A percentile compares a stretch with the other conserved stretches of the same genome.
Evolutionary conservation across 495 filamentous ascomycete species (phyloP).

Genomic region (Neurospora tetrasperma): DNA sequence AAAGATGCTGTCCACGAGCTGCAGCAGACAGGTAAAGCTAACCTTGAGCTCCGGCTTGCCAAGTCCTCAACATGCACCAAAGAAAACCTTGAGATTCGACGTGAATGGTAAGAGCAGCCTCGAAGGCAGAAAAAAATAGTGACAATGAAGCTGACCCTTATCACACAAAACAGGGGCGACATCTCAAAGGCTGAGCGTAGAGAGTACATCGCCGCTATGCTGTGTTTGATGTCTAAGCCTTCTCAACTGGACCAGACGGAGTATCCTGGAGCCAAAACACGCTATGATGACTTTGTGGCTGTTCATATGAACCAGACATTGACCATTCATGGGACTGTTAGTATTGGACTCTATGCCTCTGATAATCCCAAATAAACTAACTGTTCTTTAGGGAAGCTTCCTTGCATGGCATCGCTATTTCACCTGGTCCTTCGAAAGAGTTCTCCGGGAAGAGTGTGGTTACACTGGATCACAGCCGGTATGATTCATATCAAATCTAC

Average conservation of each 20-base stretch:
- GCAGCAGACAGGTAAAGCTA: slow-evolving; percentile 29
- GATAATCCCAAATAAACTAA: neutral
- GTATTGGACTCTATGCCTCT: neutral
- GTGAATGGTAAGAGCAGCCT: slow-evolving; percentile 34
- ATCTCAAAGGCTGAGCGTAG: slow-evolving; percentile 40
- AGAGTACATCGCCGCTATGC: slow-evolving; percentile 52
- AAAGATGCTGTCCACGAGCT: slow-evolving; percentile 33
- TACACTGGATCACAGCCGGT: slow-evolving; percentile 44
- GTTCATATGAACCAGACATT: slow-evolving; percentile 56
- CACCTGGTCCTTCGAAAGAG: slow-evolving; percentile 51
- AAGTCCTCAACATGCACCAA: slow-evolving; percentile 39
- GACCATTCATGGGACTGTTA: slow-evolving; percentile 48
- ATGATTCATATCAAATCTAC: neutral
- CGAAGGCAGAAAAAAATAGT: neutral
- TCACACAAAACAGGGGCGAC: slow-evolving; percentile 35
- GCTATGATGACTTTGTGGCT: slow-evolving; percentile 60
- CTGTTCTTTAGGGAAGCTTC: slow-evolving; percentile 42
- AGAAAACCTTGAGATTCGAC: slow-evolving; percentile 34
- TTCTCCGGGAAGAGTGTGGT: slow-evolving; percentile 56
- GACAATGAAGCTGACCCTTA: neutral
- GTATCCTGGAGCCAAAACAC: slow-evolving; percentile 27
- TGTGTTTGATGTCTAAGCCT: slow-evolving; percentile 51
- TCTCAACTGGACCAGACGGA: slow-evolving; percentile 31
- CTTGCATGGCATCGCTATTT: slow-evolving; percentile 65
- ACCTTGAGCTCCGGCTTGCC: slow-evolving; percentile 29